phyloP scores from a whole-genome alignment of 2,329 filamentous ascomycete species.

The Alternaria sp. region DNA sequence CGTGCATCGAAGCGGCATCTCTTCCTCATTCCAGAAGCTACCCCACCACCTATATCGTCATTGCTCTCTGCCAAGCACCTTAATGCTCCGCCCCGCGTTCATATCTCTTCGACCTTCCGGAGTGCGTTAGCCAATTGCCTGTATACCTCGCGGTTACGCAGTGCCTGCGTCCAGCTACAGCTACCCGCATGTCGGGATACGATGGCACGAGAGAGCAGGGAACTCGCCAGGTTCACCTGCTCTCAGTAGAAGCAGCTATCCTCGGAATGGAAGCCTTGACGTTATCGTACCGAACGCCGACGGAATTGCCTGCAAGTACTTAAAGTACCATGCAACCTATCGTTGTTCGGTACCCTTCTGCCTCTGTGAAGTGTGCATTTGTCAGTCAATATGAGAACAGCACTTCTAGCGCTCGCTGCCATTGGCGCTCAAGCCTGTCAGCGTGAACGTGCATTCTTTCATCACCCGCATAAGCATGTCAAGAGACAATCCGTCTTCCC shows the following conservation, averaged over 20 bases:
- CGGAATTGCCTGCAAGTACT: slow-evolving; percentile 10
- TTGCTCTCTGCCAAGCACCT: slow-evolving; percentile 31
- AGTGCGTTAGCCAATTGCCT: slow-evolving; percentile 33
- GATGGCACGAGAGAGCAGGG: slow-evolving; percentile 4
- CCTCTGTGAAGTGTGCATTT: slow-evolving; percentile 3
- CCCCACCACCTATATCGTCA: slow-evolving; percentile 27
- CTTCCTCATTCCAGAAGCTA: slow-evolving; percentile 4
- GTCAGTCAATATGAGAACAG: slow-evolving; percentile 33
- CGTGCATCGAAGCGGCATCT: not conserved
- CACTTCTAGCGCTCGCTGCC: slow-evolving; percentile 32
- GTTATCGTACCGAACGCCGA: slow-evolving; percentile 19
- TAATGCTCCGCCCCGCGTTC: slow-evolving; percentile 19
- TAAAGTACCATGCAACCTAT: slow-evolving; percentile 13
- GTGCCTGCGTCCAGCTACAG: slow-evolving; percentile 17
- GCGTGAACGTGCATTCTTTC: slow-evolving; percentile 36
- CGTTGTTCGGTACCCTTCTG: slow-evolving; percentile 1
- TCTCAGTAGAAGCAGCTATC: slow-evolving; percentile 7
- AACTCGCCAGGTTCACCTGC: slow-evolving; percentile 2
- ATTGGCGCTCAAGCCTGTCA: slow-evolving; percentile 45
- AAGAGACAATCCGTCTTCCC: slow-evolving; percentile 43
- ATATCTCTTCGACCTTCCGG: slow-evolving; percentile 38
- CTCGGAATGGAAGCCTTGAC: slow-evolving; percentile 19
- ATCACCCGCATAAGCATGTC: slow-evolving; percentile 27
- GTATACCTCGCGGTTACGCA: slow-evolving; percentile 13
- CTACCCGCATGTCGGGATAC: slow-evolving; percentile 1